Evolutionary conservation across 495 filamentous ascomycete genomes (phyloP).

Genomic region (Penicillium riverlandense): DNA sequence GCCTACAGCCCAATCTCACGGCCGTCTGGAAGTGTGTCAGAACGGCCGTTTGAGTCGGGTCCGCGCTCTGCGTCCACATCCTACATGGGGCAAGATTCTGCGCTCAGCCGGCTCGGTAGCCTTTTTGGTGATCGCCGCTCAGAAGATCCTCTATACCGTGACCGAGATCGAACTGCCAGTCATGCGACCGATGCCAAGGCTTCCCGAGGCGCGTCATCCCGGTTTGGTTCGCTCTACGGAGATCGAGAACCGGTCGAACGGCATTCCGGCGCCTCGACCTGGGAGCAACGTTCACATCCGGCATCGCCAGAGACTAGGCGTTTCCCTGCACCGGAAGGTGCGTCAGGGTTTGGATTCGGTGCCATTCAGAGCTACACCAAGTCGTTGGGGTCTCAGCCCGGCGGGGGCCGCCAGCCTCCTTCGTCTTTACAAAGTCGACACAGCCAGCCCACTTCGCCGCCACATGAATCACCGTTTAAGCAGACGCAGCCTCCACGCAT

Average conservation of each 20-base stretch:
- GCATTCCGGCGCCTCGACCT: constrained; percentile 18
- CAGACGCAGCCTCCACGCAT: constrained; percentile 27
- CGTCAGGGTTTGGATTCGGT: constrained; percentile 34
- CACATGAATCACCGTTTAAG: constrained; percentile 28
- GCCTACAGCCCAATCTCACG: constrained; percentile 36
- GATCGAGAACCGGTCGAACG: constrained; percentile 28
- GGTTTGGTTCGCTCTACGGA: constrained; percentile 27
- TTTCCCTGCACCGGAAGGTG: constrained; percentile 24
- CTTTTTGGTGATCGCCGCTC: constrained; percentile 37
- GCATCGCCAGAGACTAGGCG: constrained; percentile 36
- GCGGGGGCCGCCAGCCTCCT: constrained; percentile 23
- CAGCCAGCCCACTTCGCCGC: constrained; percentile 26
- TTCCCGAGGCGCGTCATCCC: constrained; percentile 8
- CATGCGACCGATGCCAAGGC: constrained; percentile 29
- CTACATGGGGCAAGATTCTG: constrained; percentile 25
- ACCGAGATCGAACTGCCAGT: constrained; percentile 25
- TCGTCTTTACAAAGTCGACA: constrained; percentile 30
- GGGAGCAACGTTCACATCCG: constrained; percentile 37
- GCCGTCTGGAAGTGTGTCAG: constrained; percentile 13
- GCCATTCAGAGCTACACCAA: constrained; percentile 44
- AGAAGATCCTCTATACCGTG: constrained; percentile 34
- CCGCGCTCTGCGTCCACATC: constrained; percentile 14
- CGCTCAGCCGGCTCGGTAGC: constrained; percentile 22
- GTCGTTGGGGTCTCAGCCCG: constrained; percentile 36
- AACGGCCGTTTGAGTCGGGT: constrained; percentile 21